phyloP scores from a whole-genome alignment of 176 grass and related monocot genomes.

The Oryza glaberrima region DNA sequence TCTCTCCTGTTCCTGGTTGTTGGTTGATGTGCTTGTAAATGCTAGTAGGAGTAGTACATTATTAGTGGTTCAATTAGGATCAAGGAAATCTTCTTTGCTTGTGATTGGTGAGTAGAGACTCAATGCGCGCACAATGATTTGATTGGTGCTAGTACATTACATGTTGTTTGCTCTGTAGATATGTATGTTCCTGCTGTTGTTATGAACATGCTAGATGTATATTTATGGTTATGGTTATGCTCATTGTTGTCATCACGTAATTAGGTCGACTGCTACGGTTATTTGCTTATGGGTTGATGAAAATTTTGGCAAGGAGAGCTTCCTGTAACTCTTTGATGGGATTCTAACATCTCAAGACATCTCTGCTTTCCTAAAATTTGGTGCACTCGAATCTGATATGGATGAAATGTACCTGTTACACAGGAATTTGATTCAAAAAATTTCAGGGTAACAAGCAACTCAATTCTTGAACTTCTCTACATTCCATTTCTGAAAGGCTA shows the following conservation, averaged over 20 bases:
- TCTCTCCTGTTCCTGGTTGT: not conserved
- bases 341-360: not conserved
- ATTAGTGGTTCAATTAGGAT: not conserved
- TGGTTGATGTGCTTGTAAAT: not conserved
- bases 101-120: not conserved
- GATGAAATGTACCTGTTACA: not conserved
- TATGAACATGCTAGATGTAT: not conserved
- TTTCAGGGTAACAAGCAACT: not conserved
- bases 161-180: constrained; percentile 9
- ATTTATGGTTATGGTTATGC: not conserved
- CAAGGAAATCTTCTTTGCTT: not conserved
- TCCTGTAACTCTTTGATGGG: not conserved
- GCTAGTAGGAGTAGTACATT: not conserved
- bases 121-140: not conserved
- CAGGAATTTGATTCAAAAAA: not conserved
- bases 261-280: not conserved
- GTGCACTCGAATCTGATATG: not conserved
- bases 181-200: not conserved
- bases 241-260: not conserved
- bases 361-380: not conserved
- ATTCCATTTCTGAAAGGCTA: not conserved
- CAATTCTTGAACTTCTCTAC: not conserved
- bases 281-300: not conserved
- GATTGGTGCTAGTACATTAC: not conserved
- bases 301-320: not conserved